Conservation (phyloP, 768 basidiomycete species). For the Lactarius sp. region DNA sequence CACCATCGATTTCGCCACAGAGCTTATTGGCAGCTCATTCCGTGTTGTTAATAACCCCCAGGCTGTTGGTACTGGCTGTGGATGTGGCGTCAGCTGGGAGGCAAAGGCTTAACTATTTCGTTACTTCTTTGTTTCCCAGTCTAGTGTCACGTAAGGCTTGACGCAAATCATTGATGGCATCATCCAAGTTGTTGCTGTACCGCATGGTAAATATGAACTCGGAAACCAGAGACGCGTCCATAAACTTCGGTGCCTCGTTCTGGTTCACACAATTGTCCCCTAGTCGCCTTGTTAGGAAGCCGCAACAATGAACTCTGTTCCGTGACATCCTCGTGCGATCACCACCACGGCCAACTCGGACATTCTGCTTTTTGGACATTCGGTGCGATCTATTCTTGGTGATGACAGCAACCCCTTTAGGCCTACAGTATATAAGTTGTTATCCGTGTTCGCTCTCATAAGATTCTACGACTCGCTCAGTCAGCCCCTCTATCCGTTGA, state of each 20-base stretch:
- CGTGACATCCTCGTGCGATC: background rate
- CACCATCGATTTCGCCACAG: slow-evolving; percentile 86
- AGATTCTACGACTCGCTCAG: background rate
- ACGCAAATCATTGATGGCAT: no score
- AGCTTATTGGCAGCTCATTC: slow-evolving; percentile 92
- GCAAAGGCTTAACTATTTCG: slow-evolving; percentile 43
- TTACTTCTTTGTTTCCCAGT: background rate
- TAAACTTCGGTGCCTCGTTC: no score
- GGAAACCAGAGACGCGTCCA: no score
- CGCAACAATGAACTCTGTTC: no score
- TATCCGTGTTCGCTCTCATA: background rate
- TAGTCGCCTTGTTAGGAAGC: no score
- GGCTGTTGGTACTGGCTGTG: slow-evolving; percentile 85
- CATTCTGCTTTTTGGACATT: background rate
- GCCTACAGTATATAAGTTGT: background rate
- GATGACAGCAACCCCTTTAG: background rate
- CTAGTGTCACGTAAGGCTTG: no score
- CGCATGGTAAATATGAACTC: no score
- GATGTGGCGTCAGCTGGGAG: slow-evolving; percentile 96
- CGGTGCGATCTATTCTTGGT: background rate
- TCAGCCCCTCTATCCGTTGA: background rate
- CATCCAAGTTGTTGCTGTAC: no score
- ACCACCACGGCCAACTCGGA: background rate
- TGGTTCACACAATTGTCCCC: no score
- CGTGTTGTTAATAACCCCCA: slow-evolving; percentile 81